Percentiles rank a stretch among this genome's conserved stretches.
These are phyloP conservation scores for Stylonectria norvegica DNA, from an alignment of 2,329 filamentous ascomycete genomes.

Conservation along the genomic window DNA sequence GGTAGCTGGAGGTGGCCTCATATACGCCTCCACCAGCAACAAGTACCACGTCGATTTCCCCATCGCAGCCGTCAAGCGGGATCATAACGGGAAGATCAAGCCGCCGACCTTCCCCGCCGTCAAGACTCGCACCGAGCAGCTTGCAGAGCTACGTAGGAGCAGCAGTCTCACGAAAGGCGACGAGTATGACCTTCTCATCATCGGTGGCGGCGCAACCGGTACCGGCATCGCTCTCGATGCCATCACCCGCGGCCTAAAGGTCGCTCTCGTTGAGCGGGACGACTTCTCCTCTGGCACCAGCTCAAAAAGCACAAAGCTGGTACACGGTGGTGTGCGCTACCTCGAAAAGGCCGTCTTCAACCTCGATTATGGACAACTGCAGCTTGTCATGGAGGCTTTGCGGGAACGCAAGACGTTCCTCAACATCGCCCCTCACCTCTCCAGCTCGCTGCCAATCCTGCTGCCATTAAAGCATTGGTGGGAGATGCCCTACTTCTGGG, in stretches of 20 bases:
- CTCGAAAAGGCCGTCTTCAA: constrained; percentile 85
- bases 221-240: constrained; percentile 79
- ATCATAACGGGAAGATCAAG: constrained; percentile 35
- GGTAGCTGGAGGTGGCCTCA: constrained; percentile 28
- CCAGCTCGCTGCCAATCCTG: constrained; percentile 78
- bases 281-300: constrained; percentile 80
- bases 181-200: constrained; percentile 73
- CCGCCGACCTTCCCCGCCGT: constrained; percentile 36
- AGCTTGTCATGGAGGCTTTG: constrained; percentile 76
- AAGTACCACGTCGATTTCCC: constrained; percentile 30
- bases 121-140: constrained; percentile 37
- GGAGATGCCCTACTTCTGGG: constrained; percentile 74
- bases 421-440: constrained; percentile 78
- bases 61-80: constrained; percentile 35
- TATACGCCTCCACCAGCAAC: constrained; percentile 30
- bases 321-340: constrained; percentile 81
- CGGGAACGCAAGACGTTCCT: constrained; percentile 81
- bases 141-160: constrained; percentile 38
- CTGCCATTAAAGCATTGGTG: constrained; percentile 79
- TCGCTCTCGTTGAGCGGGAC: constrained; percentile 77
- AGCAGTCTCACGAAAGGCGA: constrained; percentile 39
- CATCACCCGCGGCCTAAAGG: constrained; percentile 72
- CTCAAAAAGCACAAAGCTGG: constrained; percentile 84
- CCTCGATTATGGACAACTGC: constrained; percentile 78
- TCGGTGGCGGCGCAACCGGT: constrained; percentile 76